Conservation (phyloP, 495 filamentous ascomycete genomes). For the Trichoderma asperelloides region DNA sequence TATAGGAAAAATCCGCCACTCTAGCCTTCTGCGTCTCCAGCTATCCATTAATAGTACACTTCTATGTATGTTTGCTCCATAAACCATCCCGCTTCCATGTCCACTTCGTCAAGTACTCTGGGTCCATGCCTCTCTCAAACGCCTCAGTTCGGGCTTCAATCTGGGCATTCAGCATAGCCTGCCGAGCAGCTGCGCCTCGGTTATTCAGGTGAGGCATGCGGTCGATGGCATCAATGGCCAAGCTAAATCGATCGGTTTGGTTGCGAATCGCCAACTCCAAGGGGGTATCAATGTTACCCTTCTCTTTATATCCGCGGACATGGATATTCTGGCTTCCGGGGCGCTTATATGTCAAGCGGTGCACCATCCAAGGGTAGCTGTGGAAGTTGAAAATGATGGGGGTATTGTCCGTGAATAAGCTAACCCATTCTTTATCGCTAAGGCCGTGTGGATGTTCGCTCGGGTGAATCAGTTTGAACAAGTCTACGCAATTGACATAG, state of each 20-base stretch:
- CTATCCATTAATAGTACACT: not conserved
- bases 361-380: constrained; percentile 66
- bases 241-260: constrained; percentile 57
- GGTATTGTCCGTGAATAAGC: constrained; percentile 56
- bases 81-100: constrained; percentile 42
- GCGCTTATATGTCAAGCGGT: constrained; percentile 62
- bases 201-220: constrained; percentile 48
- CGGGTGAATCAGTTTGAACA: constrained; percentile 62
- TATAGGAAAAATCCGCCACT: not conserved
- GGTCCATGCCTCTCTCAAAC: constrained; percentile 57
- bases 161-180: constrained; percentile 50
- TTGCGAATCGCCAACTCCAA: constrained; percentile 66
- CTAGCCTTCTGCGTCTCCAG: not conserved
- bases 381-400: constrained; percentile 76
- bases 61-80: constrained; percentile 12
- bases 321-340: constrained; percentile 54
- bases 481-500: constrained; percentile 66
- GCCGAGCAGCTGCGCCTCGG: constrained; percentile 46
- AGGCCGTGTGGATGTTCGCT: constrained; percentile 60
- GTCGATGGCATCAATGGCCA: constrained; percentile 68
- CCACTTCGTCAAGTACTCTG: constrained; percentile 56
- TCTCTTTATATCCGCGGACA: constrained; percentile 66
- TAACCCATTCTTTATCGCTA: constrained; percentile 49
- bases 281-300: constrained; percentile 70
- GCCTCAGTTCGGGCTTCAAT: constrained; percentile 49